These are phyloP conservation scores for Lactarius pseudohatsudake DNA, from an alignment of 768 basidiomycete species.

Conservation along the genomic window DNA sequence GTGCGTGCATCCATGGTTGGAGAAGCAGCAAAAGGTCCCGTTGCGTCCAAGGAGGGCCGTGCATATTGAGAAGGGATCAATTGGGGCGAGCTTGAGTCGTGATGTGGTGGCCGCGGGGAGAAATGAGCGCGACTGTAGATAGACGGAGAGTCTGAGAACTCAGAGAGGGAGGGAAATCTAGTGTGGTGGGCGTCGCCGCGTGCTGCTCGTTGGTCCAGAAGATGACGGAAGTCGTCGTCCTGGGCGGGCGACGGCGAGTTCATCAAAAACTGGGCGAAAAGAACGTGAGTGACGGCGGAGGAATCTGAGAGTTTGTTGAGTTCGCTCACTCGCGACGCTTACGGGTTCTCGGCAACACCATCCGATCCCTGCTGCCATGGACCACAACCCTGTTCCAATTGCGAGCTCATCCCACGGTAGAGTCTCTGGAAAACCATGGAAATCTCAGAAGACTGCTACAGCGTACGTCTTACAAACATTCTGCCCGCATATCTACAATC, in stretches of 20 bases:
- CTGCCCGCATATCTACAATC: constrained; percentile 3
- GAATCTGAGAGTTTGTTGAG: background rate
- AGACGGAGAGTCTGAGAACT: constrained; percentile 67
- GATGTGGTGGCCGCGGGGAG: constrained; percentile 47
- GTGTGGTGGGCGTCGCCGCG: constrained; percentile 47
- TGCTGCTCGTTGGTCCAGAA: constrained; percentile 55
- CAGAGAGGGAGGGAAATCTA: constrained; percentile 55
- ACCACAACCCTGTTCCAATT: constrained; percentile 37
- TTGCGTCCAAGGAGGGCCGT: constrained; percentile 20
- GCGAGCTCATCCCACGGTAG: constrained; percentile 64
- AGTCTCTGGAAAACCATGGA: constrained; percentile 72
- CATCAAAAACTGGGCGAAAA: constrained; percentile 39
- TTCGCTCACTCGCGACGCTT: background rate
- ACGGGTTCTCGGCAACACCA: background rate
- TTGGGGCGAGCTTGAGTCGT: constrained; percentile 33
- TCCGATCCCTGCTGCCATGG: constrained; percentile 18
- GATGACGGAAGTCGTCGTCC: constrained; percentile 48
- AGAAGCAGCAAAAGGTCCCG: constrained; percentile 32
- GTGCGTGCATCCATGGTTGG: constrained; percentile 31
- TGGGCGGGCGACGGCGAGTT: constrained; percentile 41
- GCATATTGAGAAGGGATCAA: constrained; percentile 31
- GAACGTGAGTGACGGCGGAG: constrained; percentile 18
- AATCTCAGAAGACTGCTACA: constrained; percentile 48
- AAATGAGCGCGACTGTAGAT: constrained; percentile 62
- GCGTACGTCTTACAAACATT: constrained; percentile 40